These are phyloP conservation scores for Serpula lacrymans DNA, from an alignment of 768 basidiomycete genomes.

Conservation along the genomic window DNA sequence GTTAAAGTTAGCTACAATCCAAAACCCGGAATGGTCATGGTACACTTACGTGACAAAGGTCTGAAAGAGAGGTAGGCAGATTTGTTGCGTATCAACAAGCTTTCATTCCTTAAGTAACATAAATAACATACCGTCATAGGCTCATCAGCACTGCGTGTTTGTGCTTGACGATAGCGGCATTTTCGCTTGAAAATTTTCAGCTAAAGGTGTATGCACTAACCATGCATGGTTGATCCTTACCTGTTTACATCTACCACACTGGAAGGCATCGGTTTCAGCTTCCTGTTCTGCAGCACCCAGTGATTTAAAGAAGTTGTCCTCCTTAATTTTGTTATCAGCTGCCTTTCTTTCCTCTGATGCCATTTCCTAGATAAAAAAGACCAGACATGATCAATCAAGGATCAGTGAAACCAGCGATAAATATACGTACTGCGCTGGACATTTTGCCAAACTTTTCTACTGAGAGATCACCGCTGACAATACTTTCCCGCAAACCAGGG, in stretches of 20 bases:
- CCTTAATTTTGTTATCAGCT: constrained; percentile 75
- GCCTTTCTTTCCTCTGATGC: constrained; percentile 89
- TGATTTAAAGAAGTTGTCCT: constrained; percentile 87
- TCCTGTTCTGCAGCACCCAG: constrained; percentile 86
- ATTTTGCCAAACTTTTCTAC: constrained; percentile 72
- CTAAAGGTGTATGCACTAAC: background rate
- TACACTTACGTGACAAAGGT: constrained; percentile 81
- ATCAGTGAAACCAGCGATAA: background rate
- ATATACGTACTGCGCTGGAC: constrained; percentile 65
- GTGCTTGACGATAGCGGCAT: constrained; percentile 92
- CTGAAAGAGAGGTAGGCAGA: constrained; percentile 39
- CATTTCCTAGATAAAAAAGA: constrained; percentile 67
- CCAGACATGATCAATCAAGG: background rate
- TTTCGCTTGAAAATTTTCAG: constrained; percentile 50
- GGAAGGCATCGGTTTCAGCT: constrained; percentile 97
- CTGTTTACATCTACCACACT: constrained; percentile 93
- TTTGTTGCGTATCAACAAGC: constrained; percentile 9
- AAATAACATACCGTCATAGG: constrained; percentile 83
- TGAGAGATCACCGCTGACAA: constrained; percentile 78
- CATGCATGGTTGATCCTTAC: constrained; percentile 29
- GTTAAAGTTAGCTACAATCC: constrained; percentile 6
- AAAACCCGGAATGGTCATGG: background rate
- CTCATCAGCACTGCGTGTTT: constrained; percentile 96
- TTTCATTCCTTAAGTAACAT: background rate
- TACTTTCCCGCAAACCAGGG: constrained; percentile 76